phyloP scores from a whole-genome alignment of 345 rosid genomes.

The Eucalyptus fibrosa region DNA sequence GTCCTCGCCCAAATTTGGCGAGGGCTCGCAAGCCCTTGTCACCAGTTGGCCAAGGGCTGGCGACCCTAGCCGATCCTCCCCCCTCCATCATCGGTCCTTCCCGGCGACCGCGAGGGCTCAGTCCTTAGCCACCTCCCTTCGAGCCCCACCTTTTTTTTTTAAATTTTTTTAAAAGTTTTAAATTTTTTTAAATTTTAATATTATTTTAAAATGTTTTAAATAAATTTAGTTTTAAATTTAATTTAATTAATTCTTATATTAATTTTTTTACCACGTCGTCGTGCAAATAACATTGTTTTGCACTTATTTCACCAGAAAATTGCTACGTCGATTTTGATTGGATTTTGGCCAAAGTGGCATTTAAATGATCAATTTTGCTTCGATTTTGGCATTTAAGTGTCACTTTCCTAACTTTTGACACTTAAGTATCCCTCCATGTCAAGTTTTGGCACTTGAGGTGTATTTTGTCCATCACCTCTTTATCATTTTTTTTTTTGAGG shows the following conservation, averaged over 20 bases:
- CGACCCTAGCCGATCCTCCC: rapidly evolving
- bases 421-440: rapidly evolving
- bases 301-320: rapidly evolving
- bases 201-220: too few relatives aligned
- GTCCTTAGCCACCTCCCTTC: rapidly evolving
- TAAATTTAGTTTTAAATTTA: too few relatives aligned
- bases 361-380: rapidly evolving
- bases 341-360: rapidly evolving
- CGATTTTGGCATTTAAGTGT: too few relatives aligned
- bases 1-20: rapidly evolving
- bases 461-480: neutral
- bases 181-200: too few relatives aligned
- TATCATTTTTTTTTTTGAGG: neutral
- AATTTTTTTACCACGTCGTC: rapidly evolving
- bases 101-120: rapidly evolving
- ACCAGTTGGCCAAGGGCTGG: rapidly evolving
- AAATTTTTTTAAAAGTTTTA: too few relatives aligned
- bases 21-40: rapidly evolving
- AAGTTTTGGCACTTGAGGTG: too few relatives aligned
- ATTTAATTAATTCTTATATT: too few relatives aligned
- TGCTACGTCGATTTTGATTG: rapidly evolving
- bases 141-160: rapidly evolving
- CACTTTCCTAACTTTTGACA: too few relatives aligned
- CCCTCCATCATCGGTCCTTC: rapidly evolving
- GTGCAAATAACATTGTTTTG: rapidly evolving